A percentile compares a stretch with the other conserved stretches of the same genome.
Conservation (phyloP, 345 rosid species). For the Eutrema yunnanense region DNA sequence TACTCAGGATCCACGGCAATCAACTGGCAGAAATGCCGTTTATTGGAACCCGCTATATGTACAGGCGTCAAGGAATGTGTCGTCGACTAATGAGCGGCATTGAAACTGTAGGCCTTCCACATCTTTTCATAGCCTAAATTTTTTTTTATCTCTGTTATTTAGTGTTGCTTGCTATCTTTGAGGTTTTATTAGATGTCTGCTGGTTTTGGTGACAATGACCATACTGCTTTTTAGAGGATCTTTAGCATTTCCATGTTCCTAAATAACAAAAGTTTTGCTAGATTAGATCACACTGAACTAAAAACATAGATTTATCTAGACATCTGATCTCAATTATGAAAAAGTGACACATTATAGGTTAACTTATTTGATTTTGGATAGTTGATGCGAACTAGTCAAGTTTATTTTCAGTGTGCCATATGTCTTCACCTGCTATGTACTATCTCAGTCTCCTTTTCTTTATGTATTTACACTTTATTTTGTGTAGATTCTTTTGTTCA, state of each 20-base stretch:
- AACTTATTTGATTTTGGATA: not conserved
- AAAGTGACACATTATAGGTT: not conserved
- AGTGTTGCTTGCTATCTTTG: not conserved
- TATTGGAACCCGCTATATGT: slow-evolving; percentile 80
- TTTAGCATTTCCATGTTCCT: not conserved
- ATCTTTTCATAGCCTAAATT: not conserved
- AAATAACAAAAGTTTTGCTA: not conserved
- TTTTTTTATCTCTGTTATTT: not conserved
- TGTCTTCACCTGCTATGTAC: not conserved
- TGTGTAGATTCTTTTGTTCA: not conserved
- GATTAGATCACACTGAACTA: not conserved
- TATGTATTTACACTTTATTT: not conserved
- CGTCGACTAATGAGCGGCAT: slow-evolving; percentile 75
- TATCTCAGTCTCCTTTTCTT: not conserved
- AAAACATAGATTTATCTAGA: not conserved
- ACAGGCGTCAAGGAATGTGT: slow-evolving; percentile 97
- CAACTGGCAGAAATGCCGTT: slow-evolving; percentile 96
- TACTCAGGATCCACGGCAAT: slow-evolving; percentile 74
- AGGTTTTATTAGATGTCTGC: not conserved
- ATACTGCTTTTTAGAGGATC: not conserved
- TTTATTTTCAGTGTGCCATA: not conserved
- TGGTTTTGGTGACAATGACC: not conserved
- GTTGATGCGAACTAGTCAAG: not conserved
- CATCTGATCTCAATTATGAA: not conserved
- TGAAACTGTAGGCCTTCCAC: slow-evolving; percentile 59